Conservation (phyloP, 805 yeast genomes). For the Metschnikowia picachoensis region DNA sequence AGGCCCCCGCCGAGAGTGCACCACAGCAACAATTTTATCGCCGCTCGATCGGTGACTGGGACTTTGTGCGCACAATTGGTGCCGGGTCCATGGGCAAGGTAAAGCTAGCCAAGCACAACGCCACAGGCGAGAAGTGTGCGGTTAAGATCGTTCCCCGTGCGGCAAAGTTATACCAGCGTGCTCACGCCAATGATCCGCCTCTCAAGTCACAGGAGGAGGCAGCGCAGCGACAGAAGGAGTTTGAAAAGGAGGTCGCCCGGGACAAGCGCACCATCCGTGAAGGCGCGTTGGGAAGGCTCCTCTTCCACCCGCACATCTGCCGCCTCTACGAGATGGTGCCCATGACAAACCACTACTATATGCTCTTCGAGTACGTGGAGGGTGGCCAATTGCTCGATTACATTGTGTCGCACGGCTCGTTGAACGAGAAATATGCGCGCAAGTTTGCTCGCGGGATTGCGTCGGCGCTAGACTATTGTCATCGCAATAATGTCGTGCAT, state of each 20-base stretch:
- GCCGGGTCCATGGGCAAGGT: conserved; percentile 99
- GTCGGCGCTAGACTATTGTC: conserved; percentile 90
- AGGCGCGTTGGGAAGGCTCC: conserved; percentile 86
- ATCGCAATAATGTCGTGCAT: conserved; percentile 90
- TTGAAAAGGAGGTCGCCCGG: conserved; percentile 79
- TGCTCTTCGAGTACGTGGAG: conserved; percentile 93
- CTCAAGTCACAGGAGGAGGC: conserved; percentile 56
- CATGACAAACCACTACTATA: conserved; percentile 94
- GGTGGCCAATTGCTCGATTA: conserved; percentile 98
- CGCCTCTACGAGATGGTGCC: conserved; percentile 89
- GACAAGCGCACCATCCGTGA: conserved; percentile 92
- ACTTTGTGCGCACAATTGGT: conserved; percentile 88
- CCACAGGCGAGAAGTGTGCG: conserved; percentile 81
- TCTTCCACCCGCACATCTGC: conserved; percentile 91
- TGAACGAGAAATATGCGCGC: conserved; percentile 91
- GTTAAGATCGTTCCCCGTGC: conserved; percentile 93
- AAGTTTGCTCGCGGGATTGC: conserved; percentile 94
- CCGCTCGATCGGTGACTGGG: conserved; percentile 94
- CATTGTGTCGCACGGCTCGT: conserved; percentile 91
- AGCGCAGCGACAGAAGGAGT: conserved; percentile 61
- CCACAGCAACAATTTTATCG: conserved; percentile 62
- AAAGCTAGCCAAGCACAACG: conserved; percentile 81
- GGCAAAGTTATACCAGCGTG: conserved; percentile 67
- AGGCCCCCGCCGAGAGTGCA: conserved; percentile 1
- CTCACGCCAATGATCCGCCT: conserved; percentile 66